Evolutionary conservation across 164 flowering plant genomes (phyloP).

Genomic region (Nymphaea colorata): DNA sequence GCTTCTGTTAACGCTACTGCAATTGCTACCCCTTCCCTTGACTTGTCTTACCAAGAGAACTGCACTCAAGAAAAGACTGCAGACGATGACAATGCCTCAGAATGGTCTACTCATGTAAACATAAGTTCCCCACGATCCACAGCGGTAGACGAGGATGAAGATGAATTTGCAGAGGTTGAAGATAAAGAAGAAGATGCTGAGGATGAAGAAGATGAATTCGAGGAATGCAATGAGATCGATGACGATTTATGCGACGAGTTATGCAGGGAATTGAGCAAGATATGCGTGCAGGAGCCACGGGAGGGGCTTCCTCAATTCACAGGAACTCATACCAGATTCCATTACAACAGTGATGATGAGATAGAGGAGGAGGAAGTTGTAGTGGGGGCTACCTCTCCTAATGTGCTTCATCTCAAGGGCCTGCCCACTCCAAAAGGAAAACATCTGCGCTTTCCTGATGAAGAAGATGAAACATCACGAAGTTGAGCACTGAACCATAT

Average conservation of each 20-base stretch:
- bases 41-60: slow-evolving; percentile 16
- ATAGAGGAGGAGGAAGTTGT: slow-evolving; percentile 10
- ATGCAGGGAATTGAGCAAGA: slow-evolving; percentile 8
- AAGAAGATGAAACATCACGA: slow-evolving; percentile 1
- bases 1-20: slow-evolving; percentile 36
- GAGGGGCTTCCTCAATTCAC: not conserved
- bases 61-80: slow-evolving; percentile 11
- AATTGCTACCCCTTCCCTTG: slow-evolving; percentile 27
- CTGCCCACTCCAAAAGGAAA: slow-evolving; percentile 13
- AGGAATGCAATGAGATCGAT: slow-evolving; percentile 12
- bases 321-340: slow-evolving; percentile 13
- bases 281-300: slow-evolving; percentile 8
- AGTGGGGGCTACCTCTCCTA: slow-evolving; percentile 2
- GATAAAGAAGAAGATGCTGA: slow-evolving; percentile 6
- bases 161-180: slow-evolving; percentile 17
- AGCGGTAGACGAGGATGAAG: slow-evolving; percentile 8
- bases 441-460: slow-evolving; percentile 14
- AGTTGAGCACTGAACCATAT: no score
- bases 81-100: slow-evolving; percentile 48
- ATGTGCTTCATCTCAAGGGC: slow-evolving; percentile 9
- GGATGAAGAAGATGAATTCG: slow-evolving; percentile 12
- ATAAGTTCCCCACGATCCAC: slow-evolving; percentile 22
- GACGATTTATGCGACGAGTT: slow-evolving; percentile 1
- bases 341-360: slow-evolving; percentile 14
- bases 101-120: slow-evolving; percentile 74